Evolutionary conservation across 352 stramenopile species (phyloP).

Genomic region (Pythium vanterpoolii): DNA sequence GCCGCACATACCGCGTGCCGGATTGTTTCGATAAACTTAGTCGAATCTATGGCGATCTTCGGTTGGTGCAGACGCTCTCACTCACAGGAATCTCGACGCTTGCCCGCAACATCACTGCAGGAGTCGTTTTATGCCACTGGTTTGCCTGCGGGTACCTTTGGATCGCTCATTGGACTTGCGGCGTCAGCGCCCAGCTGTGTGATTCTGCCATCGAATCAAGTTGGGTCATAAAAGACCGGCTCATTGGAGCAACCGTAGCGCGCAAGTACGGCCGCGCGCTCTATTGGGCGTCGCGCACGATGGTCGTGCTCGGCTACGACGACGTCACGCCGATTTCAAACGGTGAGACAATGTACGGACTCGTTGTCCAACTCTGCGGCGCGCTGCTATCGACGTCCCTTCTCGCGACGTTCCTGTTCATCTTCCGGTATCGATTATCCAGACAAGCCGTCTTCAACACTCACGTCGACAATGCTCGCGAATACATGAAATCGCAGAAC

Average conservation of each 20-base stretch:
- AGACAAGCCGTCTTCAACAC: slow-evolving; percentile 43
- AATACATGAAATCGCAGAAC: slow-evolving; percentile 72
- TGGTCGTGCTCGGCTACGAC: slow-evolving; percentile 61
- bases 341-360: slow-evolving; percentile 49
- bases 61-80: slow-evolving; percentile 46
- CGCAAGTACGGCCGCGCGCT: slow-evolving; percentile 57
- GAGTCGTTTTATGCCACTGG: slow-evolving; percentile 43
- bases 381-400: slow-evolving; percentile 55
- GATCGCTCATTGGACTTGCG: slow-evolving; percentile 54
- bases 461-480: slow-evolving; percentile 63
- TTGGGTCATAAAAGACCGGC: slow-evolving; percentile 55
- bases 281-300: slow-evolving; percentile 57
- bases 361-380: slow-evolving; percentile 42
- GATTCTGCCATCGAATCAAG: slow-evolving; percentile 39
- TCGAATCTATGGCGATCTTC: slow-evolving; percentile 47
- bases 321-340: slow-evolving; percentile 60
- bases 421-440: slow-evolving; percentile 64
- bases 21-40: slow-evolving; percentile 37
- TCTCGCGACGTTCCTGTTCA: slow-evolving; percentile 66
- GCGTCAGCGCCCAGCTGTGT: slow-evolving; percentile 48
- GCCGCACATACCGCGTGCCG: slow-evolving; percentile 42
- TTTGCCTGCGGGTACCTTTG: slow-evolving; percentile 70
- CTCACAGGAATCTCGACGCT: slow-evolving; percentile 58
- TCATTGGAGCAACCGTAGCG: slow-evolving; percentile 33
- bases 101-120: slow-evolving; percentile 35